Evolutionary conservation across 2,329 filamentous ascomycete species (phyloP).

Genomic region (Basipetospora chlamydospora): DNA sequence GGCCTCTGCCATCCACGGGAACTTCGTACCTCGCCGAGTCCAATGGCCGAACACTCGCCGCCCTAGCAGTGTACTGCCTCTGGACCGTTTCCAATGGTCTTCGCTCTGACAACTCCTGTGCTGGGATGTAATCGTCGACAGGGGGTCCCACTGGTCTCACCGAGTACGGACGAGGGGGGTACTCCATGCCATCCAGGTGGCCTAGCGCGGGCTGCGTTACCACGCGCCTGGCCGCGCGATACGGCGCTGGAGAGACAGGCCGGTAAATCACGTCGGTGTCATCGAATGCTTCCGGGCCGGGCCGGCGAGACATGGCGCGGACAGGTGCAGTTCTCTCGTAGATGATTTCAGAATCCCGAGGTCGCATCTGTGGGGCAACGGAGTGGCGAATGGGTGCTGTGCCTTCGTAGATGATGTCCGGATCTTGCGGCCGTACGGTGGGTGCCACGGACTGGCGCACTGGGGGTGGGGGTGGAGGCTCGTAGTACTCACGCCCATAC

Average conservation of each 20-base stretch:
- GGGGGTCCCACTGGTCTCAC: constrained; percentile 28
- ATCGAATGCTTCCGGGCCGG: constrained; percentile 29
- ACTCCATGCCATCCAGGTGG: constrained; percentile 17
- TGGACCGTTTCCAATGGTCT: constrained; percentile 29
- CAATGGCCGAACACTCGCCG: constrained; percentile 43
- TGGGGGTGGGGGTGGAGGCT: constrained; percentile 30
- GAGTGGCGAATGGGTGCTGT: constrained; percentile 32
- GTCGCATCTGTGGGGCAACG: constrained; percentile 30
- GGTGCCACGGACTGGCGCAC: constrained; percentile 40
- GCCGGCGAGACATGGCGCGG: constrained; percentile 35
- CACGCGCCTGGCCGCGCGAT: constrained; percentile 33
- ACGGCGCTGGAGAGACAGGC: constrained; percentile 33
- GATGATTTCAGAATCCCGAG: constrained; percentile 38
- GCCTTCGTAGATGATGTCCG: constrained; percentile 53
- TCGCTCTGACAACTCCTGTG: constrained; percentile 26
- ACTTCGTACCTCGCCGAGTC: constrained; percentile 28
- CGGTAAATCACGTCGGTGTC: constrained; percentile 37
- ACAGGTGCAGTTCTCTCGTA: constrained; percentile 48
- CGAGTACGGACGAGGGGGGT: constrained; percentile 15
- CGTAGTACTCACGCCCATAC: constrained; percentile 65
- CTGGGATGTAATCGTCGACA: constrained; percentile 30
- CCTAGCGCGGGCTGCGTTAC: constrained; percentile 48
- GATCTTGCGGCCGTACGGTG: constrained; percentile 27
- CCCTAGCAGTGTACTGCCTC: constrained; percentile 38
- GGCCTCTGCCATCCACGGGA: constrained; percentile 23